These are phyloP conservation scores for Cucumis melo DNA, from an alignment of 306 rosid genomes.

Conservation along the genomic window DNA sequence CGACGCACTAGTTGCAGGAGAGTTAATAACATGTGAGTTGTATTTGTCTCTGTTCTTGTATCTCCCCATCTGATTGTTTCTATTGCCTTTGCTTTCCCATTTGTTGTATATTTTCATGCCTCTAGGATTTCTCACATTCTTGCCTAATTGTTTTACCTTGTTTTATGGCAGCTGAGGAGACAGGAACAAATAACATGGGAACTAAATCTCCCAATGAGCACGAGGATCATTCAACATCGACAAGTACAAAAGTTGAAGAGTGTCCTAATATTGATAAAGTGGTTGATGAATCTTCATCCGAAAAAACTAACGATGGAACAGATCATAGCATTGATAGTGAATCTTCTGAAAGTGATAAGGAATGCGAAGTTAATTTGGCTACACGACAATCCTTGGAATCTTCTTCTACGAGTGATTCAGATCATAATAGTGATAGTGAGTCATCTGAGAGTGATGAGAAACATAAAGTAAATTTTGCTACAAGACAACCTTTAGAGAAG, in stretches of 20 bases:
- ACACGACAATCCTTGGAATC: slow-evolving; percentile 17
- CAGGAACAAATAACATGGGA: slow-evolving; percentile 19
- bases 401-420: slow-evolving; percentile 12
- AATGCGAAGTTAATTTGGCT: slow-evolving; percentile 15
- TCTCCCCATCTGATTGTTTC: not conserved
- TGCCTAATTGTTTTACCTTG: not conserved
- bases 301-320: slow-evolving; percentile 9
- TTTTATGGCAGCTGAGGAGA: slow-evolving; percentile 6
- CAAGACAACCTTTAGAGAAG: slow-evolving; percentile 16
- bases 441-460: slow-evolving; percentile 9
- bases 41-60: slow-evolving; percentile 2
- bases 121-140: not conserved
- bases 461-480: not conserved
- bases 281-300: slow-evolving; percentile 15
- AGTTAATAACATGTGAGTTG: slow-evolving; percentile 25
- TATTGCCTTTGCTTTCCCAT: not conserved
- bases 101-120: not conserved
- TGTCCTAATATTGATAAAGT: slow-evolving; percentile 15
- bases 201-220: slow-evolving; percentile 13
- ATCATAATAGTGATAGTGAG: slow-evolving; percentile 13
- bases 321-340: slow-evolving; percentile 12
- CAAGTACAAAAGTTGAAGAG: slow-evolving; percentile 10
- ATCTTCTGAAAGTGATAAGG: slow-evolving; percentile 8
- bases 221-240: slow-evolving; percentile 10
- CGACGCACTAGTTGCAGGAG: slow-evolving; percentile 2